Evolutionary conservation across 768 basidiomycete genomes (phyloP), one percentile per base, ranked within the genome.

Genomic region (Cubamyces lactineus): DNA sequence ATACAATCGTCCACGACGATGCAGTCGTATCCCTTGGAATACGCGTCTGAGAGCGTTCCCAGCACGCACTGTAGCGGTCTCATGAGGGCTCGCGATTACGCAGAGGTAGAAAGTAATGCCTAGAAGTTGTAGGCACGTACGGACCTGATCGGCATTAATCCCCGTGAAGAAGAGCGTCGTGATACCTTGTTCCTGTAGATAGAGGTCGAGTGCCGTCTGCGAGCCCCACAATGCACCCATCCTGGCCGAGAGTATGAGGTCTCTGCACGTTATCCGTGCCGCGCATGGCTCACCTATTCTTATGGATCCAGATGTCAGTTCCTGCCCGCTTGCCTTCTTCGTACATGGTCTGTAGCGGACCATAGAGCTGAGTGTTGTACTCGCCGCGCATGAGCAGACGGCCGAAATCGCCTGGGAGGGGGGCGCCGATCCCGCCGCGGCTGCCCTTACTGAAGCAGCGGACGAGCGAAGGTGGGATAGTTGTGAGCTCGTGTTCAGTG

Each of bases 251-350:
- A 11, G 42, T 26, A n/a, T 48, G 34, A 58, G 13, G 16, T 50
- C 40, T 47, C 6, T 52, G 30, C n/a, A 15, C 9, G 12, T 5
- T n/a, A n/a, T 5, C 6, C 23, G 24, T 39, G 38, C n/a, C 26
- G 30, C 26, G 49, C 21, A 26, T 40, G 49, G 51, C 62, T 46
- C 61, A 84, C 86, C 86, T 75, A 71, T 88, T 89, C 72, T 88
- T 89, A 71, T 88, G 84, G 52, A 89, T 84, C 86, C 86, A 88
- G 62, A 86, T 78, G 71, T 89, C 87, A 11, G 84, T 86, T 0
- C 86, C 86, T 5, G 71, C 74, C 13, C 79, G 73, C 61, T 77
- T 73, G 17, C 86, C 87, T 52, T 80, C 76, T 55, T 82, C 48
- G 66, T 80, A 88, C 62, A 82, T 78, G 0, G 73, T 75, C 63